Evolutionary conservation across 768 basidiomycete genomes (phyloP).

Genomic region (Termitomyces sp.): DNA sequence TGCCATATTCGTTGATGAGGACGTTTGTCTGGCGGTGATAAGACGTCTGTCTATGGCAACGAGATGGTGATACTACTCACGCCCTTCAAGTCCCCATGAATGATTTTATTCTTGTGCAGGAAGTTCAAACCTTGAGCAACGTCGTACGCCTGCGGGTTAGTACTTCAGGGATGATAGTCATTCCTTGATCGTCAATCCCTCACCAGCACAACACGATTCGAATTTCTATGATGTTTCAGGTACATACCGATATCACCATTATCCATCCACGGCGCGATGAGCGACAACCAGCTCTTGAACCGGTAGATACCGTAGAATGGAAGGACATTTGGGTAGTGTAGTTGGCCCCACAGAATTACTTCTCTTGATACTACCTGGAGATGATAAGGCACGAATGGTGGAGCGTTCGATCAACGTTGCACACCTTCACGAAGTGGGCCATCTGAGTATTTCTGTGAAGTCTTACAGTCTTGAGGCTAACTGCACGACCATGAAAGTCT

Average conservation of each 20-base stretch:
- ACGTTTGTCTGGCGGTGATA: conserved; percentile 16
- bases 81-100: conserved; percentile 44
- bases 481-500: background rate
- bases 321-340: background rate
- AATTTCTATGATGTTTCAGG: background rate
- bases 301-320: conserved; percentile 1
- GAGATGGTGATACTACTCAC: conserved; percentile 18
- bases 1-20: conserved; percentile 13
- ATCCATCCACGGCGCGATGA: conserved; percentile 2
- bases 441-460: background rate
- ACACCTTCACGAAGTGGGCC: background rate
- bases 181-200: background rate
- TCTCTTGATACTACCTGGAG: background rate
- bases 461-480: too few species aligned
- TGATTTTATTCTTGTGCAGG: conserved; percentile 29
- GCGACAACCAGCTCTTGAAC: background rate
- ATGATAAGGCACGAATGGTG: background rate
- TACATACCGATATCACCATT: background rate
- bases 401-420: background rate
- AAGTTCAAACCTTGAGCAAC: conserved; percentile 27
- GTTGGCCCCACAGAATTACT: background rate
- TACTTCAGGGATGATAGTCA: background rate
- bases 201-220: background rate
- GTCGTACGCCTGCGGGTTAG: conserved; percentile 20
- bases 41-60: background rate